These are phyloP conservation scores for Picea glauca DNA, from an alignment of 75 land plant genomes.

Conservation along the genomic window DNA sequence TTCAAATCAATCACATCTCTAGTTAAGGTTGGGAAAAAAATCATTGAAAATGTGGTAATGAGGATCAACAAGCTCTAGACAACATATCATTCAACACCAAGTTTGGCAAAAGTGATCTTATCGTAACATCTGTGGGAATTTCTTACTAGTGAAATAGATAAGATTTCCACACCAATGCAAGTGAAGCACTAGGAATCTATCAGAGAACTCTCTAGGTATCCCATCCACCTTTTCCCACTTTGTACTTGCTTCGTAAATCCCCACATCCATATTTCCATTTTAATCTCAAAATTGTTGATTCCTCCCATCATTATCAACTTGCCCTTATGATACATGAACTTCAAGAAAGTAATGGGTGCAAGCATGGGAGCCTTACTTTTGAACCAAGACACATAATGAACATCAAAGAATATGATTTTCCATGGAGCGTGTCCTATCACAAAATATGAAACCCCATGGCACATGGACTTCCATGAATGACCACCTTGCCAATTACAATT, in stretches of 20 bases:
- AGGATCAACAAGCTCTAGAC: constrained; percentile 9
- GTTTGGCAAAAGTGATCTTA: constrained; percentile 7
- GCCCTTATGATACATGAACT: constrained; percentile 15
- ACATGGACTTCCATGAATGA: constrained; percentile 11
- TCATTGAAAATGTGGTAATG: constrained; percentile 16
- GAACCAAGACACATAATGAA: constrained; percentile 11
- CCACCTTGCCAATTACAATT: too few relatives aligned
- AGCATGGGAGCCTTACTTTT: constrained; percentile 6
- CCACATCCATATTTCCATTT: constrained; percentile 14
- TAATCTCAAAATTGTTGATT: constrained; percentile 3
- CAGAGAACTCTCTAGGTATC: constrained; percentile 8
- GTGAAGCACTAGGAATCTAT: constrained; percentile 18
- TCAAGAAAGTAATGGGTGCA: constrained; percentile 7
- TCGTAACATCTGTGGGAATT: constrained; percentile 8
- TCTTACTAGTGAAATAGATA: constrained; percentile 20
- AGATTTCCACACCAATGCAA: constrained; percentile 18
- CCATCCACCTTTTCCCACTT: constrained; percentile 10
- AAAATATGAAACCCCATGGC: constrained; percentile 10
- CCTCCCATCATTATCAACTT: constrained; percentile 17
- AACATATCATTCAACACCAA: constrained; percentile 10
- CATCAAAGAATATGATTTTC: constrained; percentile 11
- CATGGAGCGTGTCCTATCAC: constrained; percentile 12
- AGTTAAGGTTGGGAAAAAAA: constrained; percentile 11
- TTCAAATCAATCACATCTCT: neutral
- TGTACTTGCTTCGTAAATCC: neutral